Evolutionary conservation across 2,329 filamentous ascomycete genomes (phyloP), one percentile per base, ranked within the genome.

Genomic region (Aspergillus sclerotialis): DNA sequence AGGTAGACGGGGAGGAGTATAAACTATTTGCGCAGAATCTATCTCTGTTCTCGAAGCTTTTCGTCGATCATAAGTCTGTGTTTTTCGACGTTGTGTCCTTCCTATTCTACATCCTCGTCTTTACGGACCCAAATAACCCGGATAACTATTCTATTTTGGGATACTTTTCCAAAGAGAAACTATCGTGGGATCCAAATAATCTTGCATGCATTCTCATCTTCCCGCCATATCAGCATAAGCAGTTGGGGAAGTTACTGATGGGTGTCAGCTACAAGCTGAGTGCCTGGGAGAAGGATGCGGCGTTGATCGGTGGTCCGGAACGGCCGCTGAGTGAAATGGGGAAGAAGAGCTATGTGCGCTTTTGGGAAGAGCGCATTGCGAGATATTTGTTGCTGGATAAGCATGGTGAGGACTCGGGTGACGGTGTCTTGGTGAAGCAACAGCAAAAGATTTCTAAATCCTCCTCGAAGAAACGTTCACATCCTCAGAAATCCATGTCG

Each of bases 141-240:
- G 38, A 57, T 31, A 47, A 54, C 38, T 53, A 62, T 48, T 78
- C 82, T 53, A 80, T 95, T 18, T 77, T 90, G 1, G 92, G 92
- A n/a, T 96, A 96, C 72, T 98, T 96, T 68, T 93, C 85, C 44
- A 96, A 98, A 58, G 92, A 98, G 62, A 96, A 96, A 60, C 84
- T 95, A 71, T 94, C 87, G 3, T 98, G 92, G 90, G 92, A 98
- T 53, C 89, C 90, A 53, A 96, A 98, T 62, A 98, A 96, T 47
- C 73, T 98, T 4, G 92, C 92, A 1, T 98, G 92, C 57, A 98
- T 98, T 48, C 72, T 96, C 5, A 76, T 96, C 11, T 96, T 96
- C 53, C 92, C 92, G 1, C 92, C 92, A 0, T 96, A 90, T 79
- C 90, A 96, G 62, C 81, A 84, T 43, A 88, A 87, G 45, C 88